Conservation (phyloP, 139 green algal genomes). For the Tetraselmis striata region DNA sequence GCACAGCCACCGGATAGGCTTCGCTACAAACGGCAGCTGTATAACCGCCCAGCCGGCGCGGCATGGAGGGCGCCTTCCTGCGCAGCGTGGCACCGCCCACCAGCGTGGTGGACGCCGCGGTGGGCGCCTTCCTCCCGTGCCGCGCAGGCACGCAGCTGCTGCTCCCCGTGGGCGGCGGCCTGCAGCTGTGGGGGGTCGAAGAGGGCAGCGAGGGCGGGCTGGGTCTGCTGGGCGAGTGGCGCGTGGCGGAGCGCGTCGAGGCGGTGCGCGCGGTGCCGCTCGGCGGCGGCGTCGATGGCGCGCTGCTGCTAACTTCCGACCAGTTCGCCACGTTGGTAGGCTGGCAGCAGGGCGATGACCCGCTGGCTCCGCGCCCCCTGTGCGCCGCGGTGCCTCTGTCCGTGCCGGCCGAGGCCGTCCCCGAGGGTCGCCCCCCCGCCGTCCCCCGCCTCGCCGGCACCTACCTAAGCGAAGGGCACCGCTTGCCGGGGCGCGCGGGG, state of each 20-base stretch:
- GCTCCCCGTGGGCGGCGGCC: not conserved
- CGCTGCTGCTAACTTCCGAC: not conserved
- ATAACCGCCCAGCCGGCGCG: too few species aligned
- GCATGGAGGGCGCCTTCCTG: not conserved
- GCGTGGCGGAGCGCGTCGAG: not conserved
- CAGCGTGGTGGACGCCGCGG: not conserved
- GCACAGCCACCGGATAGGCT: too few species aligned
- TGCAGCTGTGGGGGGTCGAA: not conserved
- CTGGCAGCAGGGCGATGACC: not conserved
- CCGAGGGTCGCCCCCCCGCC: not conserved
- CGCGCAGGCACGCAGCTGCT: not conserved
- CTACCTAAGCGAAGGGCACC: not conserved
- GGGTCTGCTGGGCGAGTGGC: not conserved
- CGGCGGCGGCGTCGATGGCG: not conserved
- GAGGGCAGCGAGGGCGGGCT: not conserved
- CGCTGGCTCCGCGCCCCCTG: not conserved
- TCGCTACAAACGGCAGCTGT: too few species aligned
- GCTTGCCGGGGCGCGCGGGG: not conserved
- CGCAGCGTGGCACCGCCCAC: not conserved
- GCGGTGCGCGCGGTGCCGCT: not conserved
- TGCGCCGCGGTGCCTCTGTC: not conserved
- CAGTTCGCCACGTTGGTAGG: not conserved
- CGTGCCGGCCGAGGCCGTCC: not conserved
- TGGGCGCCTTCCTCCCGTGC: not conserved
- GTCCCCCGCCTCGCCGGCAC: not conserved